Percentiles rank a stretch among this genome's conserved stretches.
phyloP scores from a whole-genome alignment of 2,329 filamentous ascomycete genomes.

The Diaporthe sp. region DNA sequence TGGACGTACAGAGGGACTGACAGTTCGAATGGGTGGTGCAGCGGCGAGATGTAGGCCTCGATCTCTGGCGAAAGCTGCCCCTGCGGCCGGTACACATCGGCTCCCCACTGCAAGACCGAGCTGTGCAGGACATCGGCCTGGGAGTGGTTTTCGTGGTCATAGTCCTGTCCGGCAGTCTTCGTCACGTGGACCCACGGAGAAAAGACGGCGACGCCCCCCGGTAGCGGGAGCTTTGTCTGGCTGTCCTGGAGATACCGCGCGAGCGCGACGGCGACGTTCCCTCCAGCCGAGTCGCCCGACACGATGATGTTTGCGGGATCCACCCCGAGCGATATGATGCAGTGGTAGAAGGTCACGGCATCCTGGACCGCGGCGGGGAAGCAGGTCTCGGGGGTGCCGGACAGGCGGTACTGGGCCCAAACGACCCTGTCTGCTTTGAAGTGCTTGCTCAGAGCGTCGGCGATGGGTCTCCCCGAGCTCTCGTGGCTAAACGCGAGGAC shows the following conservation, averaged over 20 bases:
- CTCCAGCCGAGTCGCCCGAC: slow-evolving; percentile 40
- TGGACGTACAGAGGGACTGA: slow-evolving; percentile 44
- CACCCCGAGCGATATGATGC: slow-evolving; percentile 29
- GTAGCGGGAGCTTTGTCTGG: slow-evolving; percentile 30
- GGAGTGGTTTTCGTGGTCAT: slow-evolving; percentile 1
- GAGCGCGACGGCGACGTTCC: slow-evolving; percentile 45
- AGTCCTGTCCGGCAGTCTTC: slow-evolving; percentile 1
- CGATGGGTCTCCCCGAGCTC: slow-evolving; percentile 28
- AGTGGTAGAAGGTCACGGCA: slow-evolving; percentile 41
- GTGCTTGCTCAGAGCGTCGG: slow-evolving; percentile 34
- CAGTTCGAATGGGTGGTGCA: slow-evolving; percentile 44
- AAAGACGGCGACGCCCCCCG: slow-evolving; percentile 16
- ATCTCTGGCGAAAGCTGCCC: slow-evolving; percentile 34
- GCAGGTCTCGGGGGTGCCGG: slow-evolving; percentile 34
- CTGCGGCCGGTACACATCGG: slow-evolving; percentile 41
- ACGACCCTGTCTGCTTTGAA: slow-evolving; percentile 37
- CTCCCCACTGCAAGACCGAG: slow-evolving; percentile 45
- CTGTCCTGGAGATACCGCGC: slow-evolving; percentile 40
- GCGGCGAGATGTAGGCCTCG: slow-evolving; percentile 43
- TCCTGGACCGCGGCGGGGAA: slow-evolving; percentile 45
- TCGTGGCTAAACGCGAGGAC: slow-evolving; percentile 43
- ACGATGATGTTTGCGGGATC: slow-evolving; percentile 30
- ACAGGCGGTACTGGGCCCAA: slow-evolving; percentile 43
- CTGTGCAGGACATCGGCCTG: slow-evolving; percentile 40
- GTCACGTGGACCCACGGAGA: slow-evolving; percentile 30